Percentiles rank a stretch among this genome's conserved stretches.
phyloP scores from a whole-genome alignment of 2,329 filamentous ascomycete genomes.

The Aspergillus brunneoviolaceus region DNA sequence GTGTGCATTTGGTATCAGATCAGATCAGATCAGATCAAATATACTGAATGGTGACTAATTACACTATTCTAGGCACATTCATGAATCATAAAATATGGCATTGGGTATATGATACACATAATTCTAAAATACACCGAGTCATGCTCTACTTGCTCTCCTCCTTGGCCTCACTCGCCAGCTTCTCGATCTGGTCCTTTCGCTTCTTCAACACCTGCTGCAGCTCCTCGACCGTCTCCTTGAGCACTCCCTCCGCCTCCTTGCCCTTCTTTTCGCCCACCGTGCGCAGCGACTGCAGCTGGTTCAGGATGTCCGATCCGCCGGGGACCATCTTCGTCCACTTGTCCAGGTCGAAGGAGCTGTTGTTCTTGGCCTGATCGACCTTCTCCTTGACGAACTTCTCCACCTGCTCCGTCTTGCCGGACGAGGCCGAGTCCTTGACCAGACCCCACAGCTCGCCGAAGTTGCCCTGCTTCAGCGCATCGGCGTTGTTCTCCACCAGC shows the following conservation, averaged over 20 bases:
- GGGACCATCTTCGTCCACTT: conserved; percentile 67
- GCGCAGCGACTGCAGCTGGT: conserved; percentile 64
- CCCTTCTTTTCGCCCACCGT: conserved; percentile 67
- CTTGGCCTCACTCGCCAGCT: conserved; percentile 21
- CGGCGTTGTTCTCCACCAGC: conserved; percentile 68
- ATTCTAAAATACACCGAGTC: neutral
- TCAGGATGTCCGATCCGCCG: conserved; percentile 62
- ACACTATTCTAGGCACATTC: no score
- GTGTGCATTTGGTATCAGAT: no score
- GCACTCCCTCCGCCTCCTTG: conserved; percentile 65
- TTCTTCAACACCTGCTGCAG: conserved; percentile 22
- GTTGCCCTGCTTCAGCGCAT: conserved; percentile 67
- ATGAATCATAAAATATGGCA: neutral
- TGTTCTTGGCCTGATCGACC: conserved; percentile 60
- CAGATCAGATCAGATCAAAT: no score
- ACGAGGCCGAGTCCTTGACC: conserved; percentile 61
- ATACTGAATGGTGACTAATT: no score
- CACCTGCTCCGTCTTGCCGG: conserved; percentile 59
- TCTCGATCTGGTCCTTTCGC: conserved; percentile 22
- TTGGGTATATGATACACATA: neutral
- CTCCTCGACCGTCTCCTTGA: conserved; percentile 62
- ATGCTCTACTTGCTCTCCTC: conserved; percentile 15
- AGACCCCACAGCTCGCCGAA: conserved; percentile 62
- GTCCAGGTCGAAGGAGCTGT: conserved; percentile 52
- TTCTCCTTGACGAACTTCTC: conserved; percentile 62